Evolutionary conservation across 176 grass and related monocot species (phyloP), one percentile per base, ranked within the genome.

Genomic region (Aegilops tauschii): DNA sequence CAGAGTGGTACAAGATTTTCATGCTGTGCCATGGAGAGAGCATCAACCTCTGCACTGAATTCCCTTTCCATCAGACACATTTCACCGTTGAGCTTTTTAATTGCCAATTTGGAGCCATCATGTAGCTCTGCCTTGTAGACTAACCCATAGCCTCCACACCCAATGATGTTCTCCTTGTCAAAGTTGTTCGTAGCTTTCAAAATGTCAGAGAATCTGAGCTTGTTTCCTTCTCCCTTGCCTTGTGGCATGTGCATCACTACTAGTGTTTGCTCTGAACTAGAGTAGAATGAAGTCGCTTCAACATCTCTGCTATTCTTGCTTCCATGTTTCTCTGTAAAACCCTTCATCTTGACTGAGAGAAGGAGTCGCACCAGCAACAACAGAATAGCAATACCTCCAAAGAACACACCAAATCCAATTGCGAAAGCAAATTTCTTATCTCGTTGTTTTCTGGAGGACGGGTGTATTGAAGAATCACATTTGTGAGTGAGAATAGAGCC

Each of bases 111-210:
- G 5, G 59, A 36, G 14, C 87, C 87, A 66, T 78, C 23, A 3
- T 6, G 42, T 56, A 92, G 87, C 65, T 75, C 79, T 52, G 87
- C 91, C 31, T 87, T 89, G 84, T 92, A 92, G 12, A 92, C 91
- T 61, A 92, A 73, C 11, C 91, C 91, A 29, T 89, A 89, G 8
- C 91, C 87, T 50, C 91, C 91, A 32, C 80, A 92, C 1, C 91
- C 91, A 5, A 89, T 58, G 35, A 92, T 81, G 45, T 88, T 80
- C 45, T 27, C 69, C 80, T 84, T 80, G 58, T 92, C 67, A 64
- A 89, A 92, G 21, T 92, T 92, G 18, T 89, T 84, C 1, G 91
- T 92, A 77, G 84, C 73, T 12, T 82, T 77, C 82, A 92, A 11
- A 30, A 92, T 87, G 30, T 81, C 91, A 23, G 40, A 0, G 11